Conservation (phyloP, 2,329 filamentous ascomycete genomes). For the Huntiella bhutanensis region DNA sequence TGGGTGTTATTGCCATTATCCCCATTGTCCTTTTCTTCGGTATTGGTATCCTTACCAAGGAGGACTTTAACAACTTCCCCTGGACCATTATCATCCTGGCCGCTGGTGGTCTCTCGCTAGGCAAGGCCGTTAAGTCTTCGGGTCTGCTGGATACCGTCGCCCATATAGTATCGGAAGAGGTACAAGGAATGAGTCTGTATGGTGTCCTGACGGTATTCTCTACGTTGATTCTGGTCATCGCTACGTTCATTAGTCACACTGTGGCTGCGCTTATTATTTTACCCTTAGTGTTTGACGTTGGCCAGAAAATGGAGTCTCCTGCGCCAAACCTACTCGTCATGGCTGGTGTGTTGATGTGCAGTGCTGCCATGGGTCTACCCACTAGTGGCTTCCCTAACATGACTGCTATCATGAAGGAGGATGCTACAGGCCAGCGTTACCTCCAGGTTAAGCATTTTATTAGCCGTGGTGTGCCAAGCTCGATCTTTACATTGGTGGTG, state of each 20-base stretch:
- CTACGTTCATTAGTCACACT: slow-evolving; percentile 95
- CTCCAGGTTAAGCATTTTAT: slow-evolving; percentile 87
- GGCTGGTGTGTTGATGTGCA: slow-evolving; percentile 89
- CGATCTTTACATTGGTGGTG: slow-evolving; percentile 60
- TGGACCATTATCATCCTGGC: slow-evolving; percentile 99
- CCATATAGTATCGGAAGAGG: slow-evolving; percentile 48
- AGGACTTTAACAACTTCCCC: slow-evolving; percentile 99
- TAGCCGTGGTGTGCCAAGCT: slow-evolving; percentile 76
- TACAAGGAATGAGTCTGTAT: slow-evolving; percentile 68
- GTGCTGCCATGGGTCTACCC: slow-evolving; percentile 84
- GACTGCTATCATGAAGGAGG: slow-evolving; percentile 99
- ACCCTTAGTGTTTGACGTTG: slow-evolving; percentile 75
- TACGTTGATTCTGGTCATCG: slow-evolving; percentile 68
- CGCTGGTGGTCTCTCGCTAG: slow-evolving; percentile 76
- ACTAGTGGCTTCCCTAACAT: slow-evolving; percentile 97
- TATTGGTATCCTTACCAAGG: slow-evolving; percentile 87
- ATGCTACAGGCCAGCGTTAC: slow-evolving; percentile 80
- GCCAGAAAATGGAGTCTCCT: slow-evolving; percentile 65
- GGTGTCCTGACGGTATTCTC: slow-evolving; percentile 74
- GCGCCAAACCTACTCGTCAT: slow-evolving; percentile 92
- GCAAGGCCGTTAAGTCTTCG: slow-evolving; percentile 85
- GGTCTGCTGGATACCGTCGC: slow-evolving; percentile 83
- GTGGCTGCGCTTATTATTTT: slow-evolving; percentile 90
- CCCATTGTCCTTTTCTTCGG: slow-evolving; percentile 94
- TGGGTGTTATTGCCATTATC: slow-evolving; percentile 95